These are phyloP conservation scores for Trichosporon ovoides DNA, from an alignment of 1,284 basidiomycete species.

Conservation along the genomic window DNA sequence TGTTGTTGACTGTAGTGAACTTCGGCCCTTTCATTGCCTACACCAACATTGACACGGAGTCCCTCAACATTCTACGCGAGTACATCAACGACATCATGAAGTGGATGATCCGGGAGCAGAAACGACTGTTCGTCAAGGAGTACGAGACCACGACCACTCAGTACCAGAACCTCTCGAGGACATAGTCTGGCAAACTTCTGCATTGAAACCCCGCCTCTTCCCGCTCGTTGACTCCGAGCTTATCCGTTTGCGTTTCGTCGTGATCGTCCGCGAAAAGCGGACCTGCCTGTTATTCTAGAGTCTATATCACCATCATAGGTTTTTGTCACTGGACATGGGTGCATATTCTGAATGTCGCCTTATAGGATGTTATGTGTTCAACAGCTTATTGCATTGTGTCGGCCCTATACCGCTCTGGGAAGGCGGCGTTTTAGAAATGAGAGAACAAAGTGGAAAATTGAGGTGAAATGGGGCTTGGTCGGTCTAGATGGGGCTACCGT, in stretches of 20 bases:
- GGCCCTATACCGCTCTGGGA: neutral
- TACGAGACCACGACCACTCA: conserved; percentile 50
- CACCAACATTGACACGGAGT: conserved; percentile 86
- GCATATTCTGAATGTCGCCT: neutral
- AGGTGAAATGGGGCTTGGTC: neutral
- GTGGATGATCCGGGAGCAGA: conserved; percentile 54
- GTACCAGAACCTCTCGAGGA: conserved; percentile 47
- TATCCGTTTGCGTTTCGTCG: neutral
- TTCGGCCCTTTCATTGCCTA: conserved; percentile 71
- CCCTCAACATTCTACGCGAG: conserved; percentile 73
- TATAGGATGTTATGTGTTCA: conserved; percentile 6
- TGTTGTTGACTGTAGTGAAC: conserved; percentile 49
- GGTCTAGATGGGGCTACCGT: neutral
- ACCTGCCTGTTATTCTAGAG: neutral
- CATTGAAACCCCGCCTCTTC: neutral
- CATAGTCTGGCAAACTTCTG: conserved; percentile 28
- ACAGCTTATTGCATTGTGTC: neutral
- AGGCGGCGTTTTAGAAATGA: neutral
- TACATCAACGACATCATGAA: conserved; percentile 82
- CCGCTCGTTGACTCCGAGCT: neutral
- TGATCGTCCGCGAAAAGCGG: neutral
- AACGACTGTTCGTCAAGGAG: conserved; percentile 48
- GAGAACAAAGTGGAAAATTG: neutral
- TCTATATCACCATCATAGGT: neutral
- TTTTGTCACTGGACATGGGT: conserved; percentile 1